Base-by-base conservation (phyloP, 2,329 filamentous ascomycete genomes). In the Verruconis gallopava region DNA sequence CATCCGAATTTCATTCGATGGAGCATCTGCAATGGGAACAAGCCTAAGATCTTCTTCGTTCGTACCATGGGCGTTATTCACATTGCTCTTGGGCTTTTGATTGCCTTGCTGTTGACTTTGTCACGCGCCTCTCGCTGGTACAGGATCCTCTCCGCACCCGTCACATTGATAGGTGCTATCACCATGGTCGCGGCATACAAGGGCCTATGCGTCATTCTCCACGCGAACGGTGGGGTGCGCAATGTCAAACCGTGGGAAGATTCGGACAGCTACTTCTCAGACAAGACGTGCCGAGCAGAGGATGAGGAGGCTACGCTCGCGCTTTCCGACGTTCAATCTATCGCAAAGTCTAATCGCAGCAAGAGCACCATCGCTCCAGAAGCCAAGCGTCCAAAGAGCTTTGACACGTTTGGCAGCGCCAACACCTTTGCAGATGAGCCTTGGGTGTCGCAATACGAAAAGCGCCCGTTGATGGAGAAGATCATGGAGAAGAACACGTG, bases 181-280 rank as follows among this genome's bases (percentile, higher is more conserved):
- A 51, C 55, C 14, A 44, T 62, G 11, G 45, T 62, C 21, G 57
- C 62, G 13, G 54, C 58, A n/a, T 48, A 54, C 32, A 56, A 58
- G 35, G 57, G 60, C 4, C 51, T 67, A 3, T 66, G 62, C 36
- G 21, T 65, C 4, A 44, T 58, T 13, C 45, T 67, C 5, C 53
- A 63, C 42, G 22, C 25, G 5, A 46, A 53, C 9, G 46, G 50
- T 13, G 48, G 54, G 5, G 49, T 46, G 37, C 57, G 65, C 6
- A 55, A 61, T 25, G 44, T 64, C 3, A 51, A 58, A 3, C 60
- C 63, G 0, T 67, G 64, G 64, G 65, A 67, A 46, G 49, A 55
- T 42, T 44, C 38, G 21, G 39, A 44, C 18, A 19, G 21, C 6
- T 25, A n/a, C 5, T 28, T 28, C 37, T 13, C n/a, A 5, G n/a